Evolutionary conservation across 1,284 basidiomycete genomes (phyloP), one percentile per base, ranked within the genome.

Genomic region (Rhizoctonia solani): DNA sequence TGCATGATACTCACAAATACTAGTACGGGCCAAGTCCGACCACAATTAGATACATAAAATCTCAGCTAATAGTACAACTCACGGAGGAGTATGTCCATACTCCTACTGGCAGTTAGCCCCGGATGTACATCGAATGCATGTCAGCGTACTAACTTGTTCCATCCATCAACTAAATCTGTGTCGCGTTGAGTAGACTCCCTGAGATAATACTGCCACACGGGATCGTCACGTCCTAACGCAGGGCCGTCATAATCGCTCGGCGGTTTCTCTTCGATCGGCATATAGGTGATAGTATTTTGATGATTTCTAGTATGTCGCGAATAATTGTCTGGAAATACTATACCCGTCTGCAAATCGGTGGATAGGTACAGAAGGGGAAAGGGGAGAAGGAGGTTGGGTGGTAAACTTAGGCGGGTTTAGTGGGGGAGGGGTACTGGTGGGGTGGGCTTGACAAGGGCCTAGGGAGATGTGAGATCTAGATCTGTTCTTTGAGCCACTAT

Each of bases 51-150:
- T 16, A n/a, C 37, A 11, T 34, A 34, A 11, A 44, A 21, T 21
- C 19, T 4, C 14, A 44, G 41, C 14, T 44, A 44, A 44, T 4
- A 4, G n/a, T 4, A 44, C 4, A 16, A 29, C 58, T 34, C 21
- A 63, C 58, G 23, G 27, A 63, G n/a, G 4, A 63, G 19, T 21
- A 50, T 30, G 16, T 63, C 58, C 58, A 63, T 63, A 25, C 58
- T 34, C 30, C 58, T 63, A 23, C 6, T 3, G 13, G 11, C 32
- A 41, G 30, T 6, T 34, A 34, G 11, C 41, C 41, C n/a, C 29
- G n/a, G n/a, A n/a, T n/a, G 6, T 13, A 16, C 3, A 4, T 11
- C 32, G 11, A 34, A 11, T 11, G 21, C 47, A 5, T 19, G 27
- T 27, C 1, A 63, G n/a, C 1, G 50, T 23, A 13, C n/a, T 1